Evolutionary conservation across 2,329 filamentous ascomycete genomes (phyloP), one percentile per base, ranked within the genome.

Genomic region (Plectosphaerella plurivora): DNA sequence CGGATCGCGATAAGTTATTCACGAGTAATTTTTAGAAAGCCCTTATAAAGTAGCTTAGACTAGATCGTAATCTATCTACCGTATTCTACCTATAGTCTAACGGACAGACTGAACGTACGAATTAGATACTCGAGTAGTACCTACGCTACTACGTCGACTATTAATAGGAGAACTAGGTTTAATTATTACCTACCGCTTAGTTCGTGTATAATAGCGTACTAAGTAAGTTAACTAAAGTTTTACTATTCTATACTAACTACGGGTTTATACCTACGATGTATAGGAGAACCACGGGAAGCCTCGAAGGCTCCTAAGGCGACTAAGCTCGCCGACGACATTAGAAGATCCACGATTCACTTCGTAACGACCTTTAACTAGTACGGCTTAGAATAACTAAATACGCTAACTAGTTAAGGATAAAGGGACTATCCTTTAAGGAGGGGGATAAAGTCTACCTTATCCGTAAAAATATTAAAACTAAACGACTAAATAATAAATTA

Each of bases 171-270:
- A 54, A 50, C 33, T 53, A 47, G 45, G 11, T 48, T 25, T 24
- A 51, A 49, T 45, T 56, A 52, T 37, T 52, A 56, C 39, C 46
- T 48, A 46, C 28, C 54, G 22, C 45, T 47, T 46, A 56, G 47
- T 50, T 56, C 41, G 14, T 20, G 6, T 55, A 56, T 49, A 58
- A 56, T 53, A 54, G 44, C 37, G 46, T 20, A 44, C 35, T 54
- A 51, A 51, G 51, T 5, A 14, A 51, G 45, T 48, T 24, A 36
- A 51, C 41, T 44, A 28, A 49, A 22, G 39, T 47, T 36, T 49
- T 25, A 8, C 36, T 22, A 24, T 51, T 28, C n/a, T 50, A 55
- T 39, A 41, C n/a, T 47, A 52, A 39, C 36, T 49, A 44, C 51
- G 46, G 33, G 9, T 47, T 28, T 22, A 28, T 11, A 33, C 45